Base-by-base conservation (phyloP, 2,329 filamentous ascomycete species). In the Massarina eburnea region DNA sequence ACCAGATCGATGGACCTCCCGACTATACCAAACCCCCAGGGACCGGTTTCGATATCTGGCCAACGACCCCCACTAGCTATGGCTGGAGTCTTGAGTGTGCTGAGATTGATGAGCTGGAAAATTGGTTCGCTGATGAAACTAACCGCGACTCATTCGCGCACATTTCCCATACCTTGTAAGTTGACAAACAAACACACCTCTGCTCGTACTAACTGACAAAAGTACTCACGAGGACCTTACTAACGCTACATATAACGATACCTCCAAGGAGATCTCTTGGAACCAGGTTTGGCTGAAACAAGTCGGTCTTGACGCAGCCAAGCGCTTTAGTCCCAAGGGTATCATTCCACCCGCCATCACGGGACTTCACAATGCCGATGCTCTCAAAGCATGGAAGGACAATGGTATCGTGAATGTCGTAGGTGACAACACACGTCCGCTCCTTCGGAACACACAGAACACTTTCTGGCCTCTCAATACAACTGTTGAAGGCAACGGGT, bases 301-400 rank as follows among this genome's bases (percentile, higher is more conserved):
- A 54, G 71, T 76, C 8, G 78, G 79, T 10, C 69, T 84, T 45
- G 69, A 71, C 45, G 51, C 65, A 18, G 75, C 75, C 12, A 61
- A 58, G 15, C 70, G 71, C 34, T 84, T 76, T 61, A 83, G 79
- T 20, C 51, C 68, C 2, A 73, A 76, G 30, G 81, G 81, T 22
- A 73, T 85, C 41, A 81, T 85, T 46, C 82, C 82, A 2, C 82
- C 82, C 1, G 81, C 80, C 27, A 85, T 85, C 49, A 85, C 82
- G 1, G 82, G 82, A 39, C 61, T 84, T 20, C 80, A 84, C 68
- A 85, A 85, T 53, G 81, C 79, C n/a, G 82, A 85, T 62, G 81
- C 76, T 9, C 76, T 85, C 37, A 67, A 68, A 41, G 82, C 80
- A 6, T 85, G 80, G 80, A 71, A 72, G 55, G 79, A 82, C 35